Evolutionary conservation across 306 rosid genomes (phyloP).

Genomic region (Vigna radiata): DNA sequence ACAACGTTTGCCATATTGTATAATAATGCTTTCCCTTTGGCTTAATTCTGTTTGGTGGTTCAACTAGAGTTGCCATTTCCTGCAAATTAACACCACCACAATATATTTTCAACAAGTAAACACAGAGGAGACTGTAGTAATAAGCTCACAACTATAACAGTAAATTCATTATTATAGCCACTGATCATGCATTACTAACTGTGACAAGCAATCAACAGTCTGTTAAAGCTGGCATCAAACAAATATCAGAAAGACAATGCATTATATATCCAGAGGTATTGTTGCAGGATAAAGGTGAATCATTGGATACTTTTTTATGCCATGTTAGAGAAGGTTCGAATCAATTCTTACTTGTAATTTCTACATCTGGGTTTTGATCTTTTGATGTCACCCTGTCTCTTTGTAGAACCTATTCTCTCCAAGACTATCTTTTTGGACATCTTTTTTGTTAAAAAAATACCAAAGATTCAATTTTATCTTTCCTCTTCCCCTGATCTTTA

Average conservation of each 20-base stretch:
- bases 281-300: conserved; percentile 26
- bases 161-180: conserved; percentile 19
- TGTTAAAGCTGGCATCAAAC: conserved; percentile 28
- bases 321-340: conserved; percentile 50
- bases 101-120: conserved; percentile 34
- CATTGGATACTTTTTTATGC: conserved; percentile 29
- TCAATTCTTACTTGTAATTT: conserved; percentile 68
- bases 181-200: conserved; percentile 33
- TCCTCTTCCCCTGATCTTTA: conserved; percentile 31
- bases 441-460: conserved; percentile 19
- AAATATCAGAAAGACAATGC: conserved; percentile 25
- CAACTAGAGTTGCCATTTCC: conserved; percentile 77
- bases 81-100: conserved; percentile 42
- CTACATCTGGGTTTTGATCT: conserved; percentile 58
- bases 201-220: conserved; percentile 24
- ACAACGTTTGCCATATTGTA: conserved; percentile 76
- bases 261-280: conserved; percentile 9
- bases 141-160: conserved; percentile 6
- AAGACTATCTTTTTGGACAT: conserved; percentile 10
- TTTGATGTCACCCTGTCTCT: conserved; percentile 47
- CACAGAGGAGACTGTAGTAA: conserved; percentile 11
- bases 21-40: conserved; percentile 73
- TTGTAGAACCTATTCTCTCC: conserved; percentile 42
- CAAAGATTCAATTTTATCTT: conserved; percentile 38
- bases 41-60: conserved; percentile 67